Percentiles rank a stretch among this genome's conserved stretches.
Evolutionary conservation across 129 eudicot species (phyloP).

Genomic region (Saposhnikovia divaricata): DNA sequence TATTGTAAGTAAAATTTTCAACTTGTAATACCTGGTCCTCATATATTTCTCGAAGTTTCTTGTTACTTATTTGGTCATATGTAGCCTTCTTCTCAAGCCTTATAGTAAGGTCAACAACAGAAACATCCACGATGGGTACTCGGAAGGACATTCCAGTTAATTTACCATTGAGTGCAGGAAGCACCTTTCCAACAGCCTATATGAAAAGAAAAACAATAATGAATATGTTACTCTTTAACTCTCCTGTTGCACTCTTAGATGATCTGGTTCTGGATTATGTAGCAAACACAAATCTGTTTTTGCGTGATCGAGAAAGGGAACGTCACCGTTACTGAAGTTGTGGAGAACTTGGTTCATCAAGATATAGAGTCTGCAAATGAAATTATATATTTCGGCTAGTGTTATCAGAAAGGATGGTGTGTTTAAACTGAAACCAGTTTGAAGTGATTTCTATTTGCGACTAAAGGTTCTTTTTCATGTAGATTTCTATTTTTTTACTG

Average conservation of each 20-base stretch:
- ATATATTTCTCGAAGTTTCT: too few relatives aligned
- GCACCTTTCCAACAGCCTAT: too few relatives aligned
- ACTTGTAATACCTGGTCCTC: too few relatives aligned
- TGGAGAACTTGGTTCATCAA: background rate
- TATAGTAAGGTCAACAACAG: too few relatives aligned
- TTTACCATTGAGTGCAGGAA: too few relatives aligned
- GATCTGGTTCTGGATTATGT: background rate
- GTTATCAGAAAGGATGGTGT: background rate
- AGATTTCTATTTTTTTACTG: background rate
- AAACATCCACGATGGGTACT: too few relatives aligned
- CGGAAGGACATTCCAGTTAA: too few relatives aligned
- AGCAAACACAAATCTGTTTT: background rate
- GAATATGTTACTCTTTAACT: background rate
- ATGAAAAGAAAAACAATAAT: too few relatives aligned
- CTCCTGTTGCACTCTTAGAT: background rate
- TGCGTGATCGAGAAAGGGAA: constrained; percentile 24
- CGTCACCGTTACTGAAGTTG: constrained; percentile 46
- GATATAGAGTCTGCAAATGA: background rate
- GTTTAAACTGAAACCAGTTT: background rate
- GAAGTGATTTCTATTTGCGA: background rate
- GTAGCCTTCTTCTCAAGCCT: too few relatives aligned
- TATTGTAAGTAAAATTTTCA: too few relatives aligned
- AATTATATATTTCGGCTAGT: background rate
- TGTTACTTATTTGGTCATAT: too few relatives aligned
- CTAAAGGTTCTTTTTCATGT: background rate